These are phyloP conservation scores for Aquilaria agallochum DNA, from an alignment of 441 rosid genomes.

Conservation along the genomic window DNA sequence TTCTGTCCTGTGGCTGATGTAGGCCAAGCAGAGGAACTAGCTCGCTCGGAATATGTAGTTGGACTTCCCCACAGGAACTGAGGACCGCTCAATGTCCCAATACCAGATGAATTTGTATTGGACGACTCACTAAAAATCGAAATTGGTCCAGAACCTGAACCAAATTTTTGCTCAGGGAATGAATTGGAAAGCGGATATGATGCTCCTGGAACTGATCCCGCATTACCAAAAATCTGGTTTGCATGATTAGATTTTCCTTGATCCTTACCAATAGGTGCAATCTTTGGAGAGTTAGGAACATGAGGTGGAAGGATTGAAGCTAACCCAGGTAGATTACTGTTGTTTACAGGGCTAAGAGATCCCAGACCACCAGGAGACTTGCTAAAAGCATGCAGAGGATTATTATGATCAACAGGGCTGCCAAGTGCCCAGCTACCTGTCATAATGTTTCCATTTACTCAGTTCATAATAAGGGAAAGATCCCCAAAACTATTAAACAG, in stretches of 20 bases:
- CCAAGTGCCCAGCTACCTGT: conserved; percentile 67
- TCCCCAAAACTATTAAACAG: conserved; percentile 12
- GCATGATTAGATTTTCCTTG: conserved; percentile 46
- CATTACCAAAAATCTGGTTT: conserved; percentile 39
- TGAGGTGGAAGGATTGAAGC: conserved; percentile 72
- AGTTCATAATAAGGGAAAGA: conserved; percentile 10
- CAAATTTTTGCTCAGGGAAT: conserved; percentile 48
- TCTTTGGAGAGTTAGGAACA: conserved; percentile 47
- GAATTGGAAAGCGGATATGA: conserved; percentile 50
- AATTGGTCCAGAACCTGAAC: conserved; percentile 48
- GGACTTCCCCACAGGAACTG: conserved; percentile 90
- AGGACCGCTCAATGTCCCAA: conserved; percentile 69
- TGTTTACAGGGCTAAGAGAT: conserved; percentile 42
- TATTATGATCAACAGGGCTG: conserved; percentile 56
- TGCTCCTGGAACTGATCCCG: conserved; percentile 37
- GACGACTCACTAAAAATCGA: conserved; percentile 51
- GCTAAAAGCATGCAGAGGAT: conserved; percentile 45
- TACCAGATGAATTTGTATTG: conserved; percentile 42
- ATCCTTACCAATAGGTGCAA: conserved; percentile 71
- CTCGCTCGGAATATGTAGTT: conserved; percentile 44
- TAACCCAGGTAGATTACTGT: conserved; percentile 55
- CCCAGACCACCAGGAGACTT: conserved; percentile 59
- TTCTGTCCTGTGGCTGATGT: conserved; percentile 46
- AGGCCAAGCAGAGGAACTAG: conserved; percentile 56
- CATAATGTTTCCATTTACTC: conserved; percentile 16